A percentile compares a stretch with the other conserved stretches of the same genome.
Conservation (phyloP, 805 yeast species). For the Komagataella kurtzmanii region DNA sequence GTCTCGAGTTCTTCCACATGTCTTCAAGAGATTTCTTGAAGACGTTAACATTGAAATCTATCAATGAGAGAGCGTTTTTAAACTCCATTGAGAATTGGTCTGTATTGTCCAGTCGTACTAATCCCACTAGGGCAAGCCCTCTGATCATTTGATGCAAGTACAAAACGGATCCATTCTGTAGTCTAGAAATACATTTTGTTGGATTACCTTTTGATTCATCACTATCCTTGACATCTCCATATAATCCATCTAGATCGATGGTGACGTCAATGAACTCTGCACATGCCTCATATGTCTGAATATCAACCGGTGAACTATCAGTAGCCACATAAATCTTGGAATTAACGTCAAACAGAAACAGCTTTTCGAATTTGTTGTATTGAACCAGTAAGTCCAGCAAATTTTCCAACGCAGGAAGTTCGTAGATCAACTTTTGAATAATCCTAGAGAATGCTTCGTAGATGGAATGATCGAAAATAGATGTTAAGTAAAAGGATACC, state of each 20-base stretch:
- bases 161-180: conserved; percentile 74
- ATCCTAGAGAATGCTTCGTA: conserved; percentile 92
- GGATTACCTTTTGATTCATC: conserved; percentile 7
- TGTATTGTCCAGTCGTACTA: conserved; percentile 55
- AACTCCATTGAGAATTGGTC: conserved; percentile 25
- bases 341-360: conserved; percentile 81
- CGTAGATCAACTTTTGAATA: conserved; percentile 82
- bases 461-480: conserved; percentile 90
- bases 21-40: conserved; percentile 67
- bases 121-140: conserved; percentile 83
- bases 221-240: conserved; percentile 11
- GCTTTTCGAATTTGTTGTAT: conserved; percentile 84
- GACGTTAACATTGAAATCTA: conserved; percentile 80
- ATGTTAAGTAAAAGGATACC: conserved; percentile 80
- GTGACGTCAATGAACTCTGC: conserved; percentile 95
- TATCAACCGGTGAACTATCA: conserved; percentile 90
- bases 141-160: conserved; percentile 86
- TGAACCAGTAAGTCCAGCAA: conserved; percentile 80
- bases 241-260: conserved; percentile 70
- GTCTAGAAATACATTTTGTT: conserved; percentile 48
- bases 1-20: conserved; percentile 42
- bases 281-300: conserved; percentile 91
- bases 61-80: conserved; percentile 41
- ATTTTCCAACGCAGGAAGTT: conserved; percentile 77
- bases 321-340: conserved; percentile 93